A percentile compares a stretch with the other conserved stretches of the same genome.
Evolutionary conservation across 2,329 filamentous ascomycete genomes (phyloP).

Genomic region (Tolypocladium sp.): DNA sequence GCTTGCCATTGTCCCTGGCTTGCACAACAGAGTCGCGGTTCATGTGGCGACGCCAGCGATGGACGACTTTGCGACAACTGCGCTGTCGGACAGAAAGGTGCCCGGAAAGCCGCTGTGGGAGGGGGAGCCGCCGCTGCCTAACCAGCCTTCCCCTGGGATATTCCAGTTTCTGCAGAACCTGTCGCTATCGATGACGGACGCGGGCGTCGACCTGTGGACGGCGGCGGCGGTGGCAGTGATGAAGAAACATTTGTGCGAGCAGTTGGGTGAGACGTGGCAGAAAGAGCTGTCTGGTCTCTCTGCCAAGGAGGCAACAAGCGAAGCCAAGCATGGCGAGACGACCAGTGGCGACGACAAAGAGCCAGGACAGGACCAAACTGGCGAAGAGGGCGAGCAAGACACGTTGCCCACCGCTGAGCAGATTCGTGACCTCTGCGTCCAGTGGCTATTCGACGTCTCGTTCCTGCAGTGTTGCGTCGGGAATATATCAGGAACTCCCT

Average conservation of each 20-base stretch:
- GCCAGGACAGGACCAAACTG: slow-evolving; percentile 6
- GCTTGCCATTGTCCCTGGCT: slow-evolving; percentile 46
- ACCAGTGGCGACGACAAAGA: slow-evolving; percentile 1
- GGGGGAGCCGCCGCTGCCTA: slow-evolving; percentile 62
- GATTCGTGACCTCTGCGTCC: slow-evolving; percentile 39
- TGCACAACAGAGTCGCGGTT: slow-evolving; percentile 54
- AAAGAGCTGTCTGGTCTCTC: slow-evolving; percentile 25
- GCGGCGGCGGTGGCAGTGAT: slow-evolving; percentile 52
- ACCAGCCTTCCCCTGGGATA: slow-evolving; percentile 65
- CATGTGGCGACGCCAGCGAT: slow-evolving; percentile 42
- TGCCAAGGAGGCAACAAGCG: slow-evolving; percentile 8
- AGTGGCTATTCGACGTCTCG: slow-evolving; percentile 53
- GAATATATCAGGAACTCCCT: slow-evolving; percentile 9
- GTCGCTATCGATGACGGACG: slow-evolving; percentile 55
- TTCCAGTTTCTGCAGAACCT: slow-evolving; percentile 65
- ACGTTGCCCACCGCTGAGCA: slow-evolving; percentile 12
- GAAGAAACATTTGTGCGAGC: slow-evolving; percentile 45
- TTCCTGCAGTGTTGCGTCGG: slow-evolving; percentile 39
- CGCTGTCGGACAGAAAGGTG: slow-evolving; percentile 37
- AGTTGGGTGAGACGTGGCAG: slow-evolving; percentile 41
- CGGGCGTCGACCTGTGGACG: slow-evolving; percentile 77
- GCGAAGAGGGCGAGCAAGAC: slow-evolving; percentile 1
- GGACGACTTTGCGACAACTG: slow-evolving; percentile 32
- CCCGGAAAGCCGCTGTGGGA: slow-evolving; percentile 70
- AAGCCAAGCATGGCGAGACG: slow-evolving; percentile 2